Conservation (phyloP, 768 basidiomycete species). For the Tylopilus plumbeoviolaceoides region DNA sequence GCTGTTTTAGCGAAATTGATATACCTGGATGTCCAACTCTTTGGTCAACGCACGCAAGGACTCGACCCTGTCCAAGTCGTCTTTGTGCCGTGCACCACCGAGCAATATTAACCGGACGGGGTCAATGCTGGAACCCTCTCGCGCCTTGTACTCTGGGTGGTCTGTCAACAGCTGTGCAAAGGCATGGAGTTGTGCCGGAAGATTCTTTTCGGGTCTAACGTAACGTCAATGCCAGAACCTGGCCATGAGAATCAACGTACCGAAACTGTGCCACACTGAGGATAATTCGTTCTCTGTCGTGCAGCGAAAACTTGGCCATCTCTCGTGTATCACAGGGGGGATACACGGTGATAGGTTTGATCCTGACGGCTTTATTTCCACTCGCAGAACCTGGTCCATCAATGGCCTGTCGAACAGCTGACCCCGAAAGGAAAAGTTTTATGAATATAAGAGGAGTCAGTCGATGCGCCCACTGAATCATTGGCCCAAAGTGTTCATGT, state of each 20-base stretch:
- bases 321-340: slow-evolving; percentile 88
- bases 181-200: slow-evolving; percentile 70
- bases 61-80: slow-evolving; percentile 67
- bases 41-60: slow-evolving; percentile 53
- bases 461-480: slow-evolving; percentile 44
- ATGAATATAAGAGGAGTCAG: slow-evolving; percentile 40
- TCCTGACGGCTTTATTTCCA: background rate
- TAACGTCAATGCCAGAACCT: background rate
- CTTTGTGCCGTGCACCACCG: slow-evolving; percentile 80
- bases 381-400: background rate
- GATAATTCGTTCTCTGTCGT: slow-evolving; percentile 57
- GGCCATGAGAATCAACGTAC: slow-evolving; percentile 35
- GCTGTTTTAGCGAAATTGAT: slow-evolving; percentile 15
- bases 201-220: slow-evolving; percentile 92
- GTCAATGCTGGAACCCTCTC: slow-evolving; percentile 14
- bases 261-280: slow-evolving; percentile 92
- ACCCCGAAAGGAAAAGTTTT: slow-evolving; percentile 22
- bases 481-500: slow-evolving; percentile 42
- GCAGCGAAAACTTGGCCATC: slow-evolving; percentile 54
- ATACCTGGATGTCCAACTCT: slow-evolving; percentile 62
- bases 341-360: slow-evolving; percentile 56
- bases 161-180: slow-evolving; percentile 54
- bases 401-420: background rate
- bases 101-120: slow-evolving; percentile 66
- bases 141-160: slow-evolving; percentile 53